These are phyloP conservation scores for Oryza nivara DNA, from an alignment of 176 grass and related monocot species.

Conservation along the genomic window DNA sequence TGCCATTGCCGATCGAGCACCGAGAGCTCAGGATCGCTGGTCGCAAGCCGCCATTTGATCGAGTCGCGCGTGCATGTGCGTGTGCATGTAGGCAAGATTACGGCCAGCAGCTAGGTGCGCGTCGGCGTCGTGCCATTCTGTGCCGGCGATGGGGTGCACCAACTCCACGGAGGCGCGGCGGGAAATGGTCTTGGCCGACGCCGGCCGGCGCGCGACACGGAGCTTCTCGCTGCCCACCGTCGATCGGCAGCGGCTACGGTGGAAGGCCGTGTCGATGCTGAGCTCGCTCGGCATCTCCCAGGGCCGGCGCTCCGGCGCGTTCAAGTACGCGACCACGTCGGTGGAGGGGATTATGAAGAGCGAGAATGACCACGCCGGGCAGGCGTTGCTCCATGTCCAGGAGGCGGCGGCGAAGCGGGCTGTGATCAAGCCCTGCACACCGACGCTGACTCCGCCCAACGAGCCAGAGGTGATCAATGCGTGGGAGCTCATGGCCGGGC, in stretches of 20 bases:
- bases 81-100: not conserved
- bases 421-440: slow-evolving; percentile 24
- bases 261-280: slow-evolving; percentile 42
- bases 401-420: slow-evolving; percentile 16
- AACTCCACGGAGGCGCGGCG: slow-evolving; percentile 47
- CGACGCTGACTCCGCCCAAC: slow-evolving; percentile 57
- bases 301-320: not conserved
- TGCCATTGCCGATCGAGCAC: not conserved
- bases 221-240: slow-evolving; percentile 55
- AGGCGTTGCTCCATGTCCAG: not conserved
- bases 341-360: slow-evolving; percentile 49
- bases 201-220: slow-evolving; percentile 15
- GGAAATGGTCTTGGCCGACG: slow-evolving; percentile 37
- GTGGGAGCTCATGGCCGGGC: slow-evolving; percentile 68
- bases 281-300: slow-evolving; percentile 40
- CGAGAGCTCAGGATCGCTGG: not conserved
- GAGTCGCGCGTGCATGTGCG: not conserved
- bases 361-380: not conserved
- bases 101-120: not conserved
- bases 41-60: not conserved
- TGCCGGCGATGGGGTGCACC: slow-evolving; percentile 56
- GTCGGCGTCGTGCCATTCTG: not conserved
- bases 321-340: slow-evolving; percentile 16
- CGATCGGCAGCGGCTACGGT: slow-evolving; percentile 41
- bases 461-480: slow-evolving; percentile 67